Percentiles rank a stretch among this genome's conserved stretches.
These are phyloP conservation scores for Leccinum glutinopallens DNA, from an alignment of 1,284 basidiomycete species.

Conservation along the genomic window DNA sequence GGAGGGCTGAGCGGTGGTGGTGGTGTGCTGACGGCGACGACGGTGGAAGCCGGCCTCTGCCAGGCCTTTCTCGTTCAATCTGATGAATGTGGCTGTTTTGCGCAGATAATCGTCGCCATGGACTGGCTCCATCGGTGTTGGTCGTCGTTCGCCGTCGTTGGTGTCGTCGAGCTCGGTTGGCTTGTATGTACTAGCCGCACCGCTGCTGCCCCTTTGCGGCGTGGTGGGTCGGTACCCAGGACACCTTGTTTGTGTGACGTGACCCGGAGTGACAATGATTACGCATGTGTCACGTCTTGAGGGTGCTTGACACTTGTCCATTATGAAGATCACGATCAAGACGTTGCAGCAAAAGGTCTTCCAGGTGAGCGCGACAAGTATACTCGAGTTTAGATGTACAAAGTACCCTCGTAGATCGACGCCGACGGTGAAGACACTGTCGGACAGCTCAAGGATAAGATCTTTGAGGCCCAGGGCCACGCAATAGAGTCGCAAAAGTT, in stretches of 20 bases:
- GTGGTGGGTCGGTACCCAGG: conserved; percentile 28
- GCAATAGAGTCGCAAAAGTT: conserved; percentile 83
- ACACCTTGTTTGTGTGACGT: conserved; percentile 26
- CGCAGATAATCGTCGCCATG: conserved; percentile 75
- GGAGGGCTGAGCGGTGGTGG: conserved; percentile 40
- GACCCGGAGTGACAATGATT: conserved; percentile 24
- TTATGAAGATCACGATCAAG: conserved; percentile 93
- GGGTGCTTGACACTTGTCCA: conserved; percentile 35
- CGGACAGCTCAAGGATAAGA: conserved; percentile 83
- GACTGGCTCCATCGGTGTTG: conserved; percentile 55
- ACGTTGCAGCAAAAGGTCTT: conserved; percentile 91
- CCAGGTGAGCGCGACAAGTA: conserved; percentile 47
- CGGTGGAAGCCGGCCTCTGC: conserved; percentile 63
- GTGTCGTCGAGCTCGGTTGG: conserved; percentile 9
- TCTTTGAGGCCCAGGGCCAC: conserved; percentile 78
- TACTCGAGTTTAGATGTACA: conserved; percentile 3
- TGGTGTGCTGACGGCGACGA: conserved; percentile 44
- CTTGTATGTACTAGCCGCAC: conserved; percentile 7
- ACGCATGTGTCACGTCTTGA: conserved; percentile 24
- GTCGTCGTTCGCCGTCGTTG: conserved; percentile 6
- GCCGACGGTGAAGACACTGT: conserved; percentile 80
- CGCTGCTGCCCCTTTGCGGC: conserved; percentile 25
- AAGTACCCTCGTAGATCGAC: conserved; percentile 62
- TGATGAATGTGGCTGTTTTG: conserved; percentile 66
- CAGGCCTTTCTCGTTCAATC: conserved; percentile 67